Evolutionary conservation across 345 rosid genomes (phyloP).

Genomic region (Rubroshorea leprosula): DNA sequence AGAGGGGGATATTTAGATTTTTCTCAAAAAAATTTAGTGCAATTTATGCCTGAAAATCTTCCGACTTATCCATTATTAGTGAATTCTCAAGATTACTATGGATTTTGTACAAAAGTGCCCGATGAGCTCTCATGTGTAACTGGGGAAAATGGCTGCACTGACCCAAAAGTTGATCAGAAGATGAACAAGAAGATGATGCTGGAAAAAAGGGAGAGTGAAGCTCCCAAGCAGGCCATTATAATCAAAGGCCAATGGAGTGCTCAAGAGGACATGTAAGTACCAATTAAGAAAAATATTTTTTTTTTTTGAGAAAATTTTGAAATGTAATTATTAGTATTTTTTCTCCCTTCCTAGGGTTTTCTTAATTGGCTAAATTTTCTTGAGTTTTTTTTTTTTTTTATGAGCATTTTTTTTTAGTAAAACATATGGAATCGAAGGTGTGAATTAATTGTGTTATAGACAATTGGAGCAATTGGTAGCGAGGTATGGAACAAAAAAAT

Average conservation of each 20-base stretch:
- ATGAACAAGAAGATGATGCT: neutral
- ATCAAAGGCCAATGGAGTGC: constrained; percentile 87
- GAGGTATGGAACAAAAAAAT: constrained; percentile 71
- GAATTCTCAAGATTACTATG: neutral
- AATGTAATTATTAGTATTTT: no score
- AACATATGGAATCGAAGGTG: no score
- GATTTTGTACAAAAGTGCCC: neutral
- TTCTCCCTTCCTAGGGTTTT: no score
- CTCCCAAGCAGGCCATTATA: constrained; percentile 15
- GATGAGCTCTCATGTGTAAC: no score
- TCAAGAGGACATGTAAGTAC: constrained; percentile 65
- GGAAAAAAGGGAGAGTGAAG: constrained; percentile 5
- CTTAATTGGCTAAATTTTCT: no score
- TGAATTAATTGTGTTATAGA: neutral
- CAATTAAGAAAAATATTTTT: neutral
- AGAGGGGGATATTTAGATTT: neutral
- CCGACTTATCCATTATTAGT: neutral
- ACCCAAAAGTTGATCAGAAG: neutral
- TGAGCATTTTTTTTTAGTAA: no score
- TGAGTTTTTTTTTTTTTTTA: no score
- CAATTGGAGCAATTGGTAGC: constrained; percentile 34
- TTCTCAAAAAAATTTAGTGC: neutral
- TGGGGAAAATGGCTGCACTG: constrained; percentile 14
- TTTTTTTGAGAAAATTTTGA: neutral
- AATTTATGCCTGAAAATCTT: neutral